Evolutionary conservation across 345 rosid species (phyloP), one percentile per base, ranked within the genome.

Genomic region (Arabis alpina): DNA sequence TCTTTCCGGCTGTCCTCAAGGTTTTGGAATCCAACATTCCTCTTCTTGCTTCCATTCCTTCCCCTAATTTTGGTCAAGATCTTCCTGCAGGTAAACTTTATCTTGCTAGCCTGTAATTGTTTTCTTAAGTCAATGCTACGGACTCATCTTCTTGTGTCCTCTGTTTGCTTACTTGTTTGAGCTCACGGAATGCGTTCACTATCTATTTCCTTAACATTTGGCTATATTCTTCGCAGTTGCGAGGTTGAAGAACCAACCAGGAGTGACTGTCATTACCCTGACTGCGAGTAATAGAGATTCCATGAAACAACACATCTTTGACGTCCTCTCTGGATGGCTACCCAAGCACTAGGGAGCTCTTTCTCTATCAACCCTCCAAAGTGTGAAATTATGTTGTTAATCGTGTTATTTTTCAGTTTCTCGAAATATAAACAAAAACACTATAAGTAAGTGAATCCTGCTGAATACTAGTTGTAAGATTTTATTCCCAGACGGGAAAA

Each of bases 1-100:
- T 90, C 81, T 81, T 87, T 74, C 91, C 91, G 28, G 85, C 91
- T 68, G 83, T 86, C 36, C 78, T 84, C 7, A 84, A 65, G 52
- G 75, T 87, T 79, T 81, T 86, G 48, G 85, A 83, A 58, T 86
- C 90, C 50, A 80, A 80, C 64, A 57, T 83, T 70, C 88, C 90
- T 1, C 34, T 87, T 44, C 60, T 84, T 63, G 91, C 91, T 69
- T 79, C 96, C 16, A 56, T 86, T 37, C 96, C 93, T 32, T 28
- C 73, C 68, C 88, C 89, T 27, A 89, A 73, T 42, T 54, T n/a
- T 28, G 93, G 91, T 34, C 82, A 70, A n/a, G 82, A 84, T 68
- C 68, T 86, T 41, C 91, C 93, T 14, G 82, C 60, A 79, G 93
- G 96, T 87, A 73, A 34, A 6, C 44, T 36, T 8, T 10, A 19